phyloP scores from a whole-genome alignment of 148 eudicot genomes.

The Amaranthus hypochondriacus region DNA sequence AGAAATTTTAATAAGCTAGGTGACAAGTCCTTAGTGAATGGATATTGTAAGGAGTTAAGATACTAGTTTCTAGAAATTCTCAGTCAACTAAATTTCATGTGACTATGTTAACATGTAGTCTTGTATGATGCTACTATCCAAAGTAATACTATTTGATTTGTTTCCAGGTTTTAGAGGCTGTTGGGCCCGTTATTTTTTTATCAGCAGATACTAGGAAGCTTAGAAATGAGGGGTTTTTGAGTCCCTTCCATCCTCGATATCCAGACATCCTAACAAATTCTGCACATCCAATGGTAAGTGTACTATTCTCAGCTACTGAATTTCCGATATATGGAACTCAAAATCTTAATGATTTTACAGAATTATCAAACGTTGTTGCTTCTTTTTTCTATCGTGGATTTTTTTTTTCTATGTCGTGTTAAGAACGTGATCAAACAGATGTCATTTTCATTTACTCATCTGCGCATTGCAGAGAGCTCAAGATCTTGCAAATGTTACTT shows the following conservation, averaged over 20 bases:
- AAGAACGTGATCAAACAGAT: neutral
- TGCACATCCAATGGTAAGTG: constrained; percentile 90
- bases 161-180: constrained; percentile 90
- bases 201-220: constrained; percentile 97
- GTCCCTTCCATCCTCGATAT: constrained; percentile 99
- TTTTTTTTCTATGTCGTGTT: neutral
- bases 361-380: neutral
- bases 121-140: neutral
- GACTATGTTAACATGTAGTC: neutral
- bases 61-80: neutral
- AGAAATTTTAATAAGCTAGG: too few relatives aligned
- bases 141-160: neutral
- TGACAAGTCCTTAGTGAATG: too few relatives aligned
- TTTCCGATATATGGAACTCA: neutral
- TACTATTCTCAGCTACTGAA: neutral
- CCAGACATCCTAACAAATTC: constrained; percentile 99
- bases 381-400: neutral
- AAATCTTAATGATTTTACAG: neutral
- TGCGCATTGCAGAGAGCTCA: constrained; percentile 75
- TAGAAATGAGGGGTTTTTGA: constrained; percentile 96
- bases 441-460: constrained; percentile 16
- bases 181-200: constrained; percentile 87
- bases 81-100: neutral
- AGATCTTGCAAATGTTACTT: constrained; percentile 96
- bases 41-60: neutral